A percentile compares a stretch with the other conserved stretches of the same genome.
These are phyloP conservation scores for Amylostereum chailletii DNA, from an alignment of 1,284 basidiomycete genomes.

Conservation along the genomic window DNA sequence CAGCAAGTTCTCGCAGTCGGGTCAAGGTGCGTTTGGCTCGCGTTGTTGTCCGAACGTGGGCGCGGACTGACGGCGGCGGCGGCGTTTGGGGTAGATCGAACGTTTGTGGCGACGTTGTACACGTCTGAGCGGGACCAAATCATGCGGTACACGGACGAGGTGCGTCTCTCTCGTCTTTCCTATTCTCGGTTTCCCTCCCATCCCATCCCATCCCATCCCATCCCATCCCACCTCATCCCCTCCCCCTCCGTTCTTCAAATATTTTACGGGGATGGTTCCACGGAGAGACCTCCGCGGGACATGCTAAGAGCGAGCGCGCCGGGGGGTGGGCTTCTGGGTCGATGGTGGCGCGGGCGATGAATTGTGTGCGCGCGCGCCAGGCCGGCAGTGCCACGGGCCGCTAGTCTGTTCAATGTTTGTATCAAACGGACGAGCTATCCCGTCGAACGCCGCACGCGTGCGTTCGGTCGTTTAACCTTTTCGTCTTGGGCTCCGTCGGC, in stretches of 20 bases:
- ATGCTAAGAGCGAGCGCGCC: too few species aligned
- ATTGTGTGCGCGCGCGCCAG: too few species aligned
- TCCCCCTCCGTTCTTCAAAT: too few species aligned
- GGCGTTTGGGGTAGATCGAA: slow-evolving; percentile 40
- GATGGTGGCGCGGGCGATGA: too few species aligned
- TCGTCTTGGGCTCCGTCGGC: too few species aligned
- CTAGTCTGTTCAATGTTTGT: background rate
- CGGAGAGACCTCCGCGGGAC: too few species aligned
- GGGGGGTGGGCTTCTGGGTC: too few species aligned
- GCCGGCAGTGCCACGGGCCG: too few species aligned
- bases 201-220: too few species aligned
- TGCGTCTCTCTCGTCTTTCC: slow-evolving; percentile 19
- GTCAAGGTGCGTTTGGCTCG: slow-evolving; percentile 40
- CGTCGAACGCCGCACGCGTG: background rate
- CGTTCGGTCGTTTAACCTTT: background rate
- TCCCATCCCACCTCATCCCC: too few species aligned
- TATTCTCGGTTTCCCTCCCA: slow-evolving; percentile 1
- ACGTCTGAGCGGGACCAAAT: slow-evolving; percentile 64
- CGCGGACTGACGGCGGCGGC: slow-evolving; percentile 2
- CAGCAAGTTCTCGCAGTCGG: slow-evolving; percentile 67
- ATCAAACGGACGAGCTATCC: too few species aligned
- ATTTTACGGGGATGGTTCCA: too few species aligned
- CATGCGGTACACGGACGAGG: slow-evolving; percentile 77
- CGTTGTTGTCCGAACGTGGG: background rate
- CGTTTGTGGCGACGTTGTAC: slow-evolving; percentile 71